Base-by-base conservation (phyloP, 305 asterid species). In the Ajuga reptans region DNA sequence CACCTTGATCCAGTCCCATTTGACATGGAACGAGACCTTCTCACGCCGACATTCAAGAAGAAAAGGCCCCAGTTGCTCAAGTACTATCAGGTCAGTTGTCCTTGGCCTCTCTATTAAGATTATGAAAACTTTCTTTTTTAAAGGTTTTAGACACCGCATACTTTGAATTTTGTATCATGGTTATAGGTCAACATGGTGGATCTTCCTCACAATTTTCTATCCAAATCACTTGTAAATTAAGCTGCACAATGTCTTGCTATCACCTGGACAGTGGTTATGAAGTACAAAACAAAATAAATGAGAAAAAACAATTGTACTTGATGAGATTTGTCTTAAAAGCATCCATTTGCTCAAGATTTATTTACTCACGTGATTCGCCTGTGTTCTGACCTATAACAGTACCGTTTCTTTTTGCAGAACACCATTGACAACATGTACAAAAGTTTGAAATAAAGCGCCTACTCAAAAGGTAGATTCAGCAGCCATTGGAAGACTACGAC, bases 1-100 rank as follows among this genome's bases (percentile, higher is more conserved):
- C 99, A 93, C 82, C 92, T 91, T 74, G 97, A 93, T 69, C 94
- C 98, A 18, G 84, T 80, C 47, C 93, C 97, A n/a, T 90, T 92
- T 65, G 98, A 90, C 82, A 88, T 88, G 87, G 98, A 92, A 58
- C 87, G 95, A 6, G 97, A 87, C 75, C 97, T 92, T 69, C 80
- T 92, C 58, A 92, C 98, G 0, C 98, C 98, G 3, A 86, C 97
- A 31, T 92, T 86, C 81, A 92, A 92, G 90, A 90, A 83, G 84
- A 92, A 90, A 81, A 86, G 98, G 72, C 96, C 97, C 64, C 97
- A 90, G 79, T 18, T 92, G 79, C 90, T 83, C 47, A 92, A 90
- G 78, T 84, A 87, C 81, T 92, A 92, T 86, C 83, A 90, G 95
- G 97, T 91, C 68, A 17, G 74, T 39, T 39, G 52, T 39, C 73